phyloP scores from a whole-genome alignment of 768 basidiomycete species.

The Russula sp. region DNA sequence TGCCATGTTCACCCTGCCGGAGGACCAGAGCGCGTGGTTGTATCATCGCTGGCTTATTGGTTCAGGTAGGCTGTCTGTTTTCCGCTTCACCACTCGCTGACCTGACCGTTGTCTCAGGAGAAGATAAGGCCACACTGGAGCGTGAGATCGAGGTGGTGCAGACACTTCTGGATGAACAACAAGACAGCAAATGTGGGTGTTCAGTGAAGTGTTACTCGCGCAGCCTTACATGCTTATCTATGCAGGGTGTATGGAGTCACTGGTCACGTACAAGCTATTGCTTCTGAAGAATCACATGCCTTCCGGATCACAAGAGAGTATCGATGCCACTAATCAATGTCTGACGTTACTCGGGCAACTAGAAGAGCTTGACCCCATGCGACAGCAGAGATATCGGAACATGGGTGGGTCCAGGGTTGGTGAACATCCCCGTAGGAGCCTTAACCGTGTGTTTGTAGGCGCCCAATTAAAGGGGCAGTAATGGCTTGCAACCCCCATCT shows the following conservation, averaged over 20 bases:
- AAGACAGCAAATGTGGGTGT: conserved; percentile 83
- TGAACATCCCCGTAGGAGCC: neutral
- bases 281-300: conserved; percentile 45
- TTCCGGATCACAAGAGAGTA: conserved; percentile 30
- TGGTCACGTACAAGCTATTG: conserved; percentile 78
- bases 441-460: neutral
- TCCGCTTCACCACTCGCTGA: neutral
- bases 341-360: conserved; percentile 50
- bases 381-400: conserved; percentile 63
- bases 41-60: conserved; percentile 98
- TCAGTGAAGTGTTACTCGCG: neutral
- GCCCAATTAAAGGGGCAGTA: neutral
- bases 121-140: conserved; percentile 50
- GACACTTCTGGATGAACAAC: conserved; percentile 81
- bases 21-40: conserved; percentile 96
- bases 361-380: conserved; percentile 54
- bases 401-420: conserved; percentile 39
- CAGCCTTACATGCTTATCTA: neutral
- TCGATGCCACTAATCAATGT: conserved; percentile 39
- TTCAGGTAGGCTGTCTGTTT: conserved; percentile 44
- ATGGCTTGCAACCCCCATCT: neutral
- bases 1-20: conserved; percentile 94
- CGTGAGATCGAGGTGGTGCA: conserved; percentile 75
- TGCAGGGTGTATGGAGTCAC: conserved; percentile 90
- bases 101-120: conserved; percentile 38